Evolutionary conservation across 2,329 filamentous ascomycete genomes (phyloP), one percentile per base, ranked within the genome.

Genomic region (Talaromyces sp.): DNA sequence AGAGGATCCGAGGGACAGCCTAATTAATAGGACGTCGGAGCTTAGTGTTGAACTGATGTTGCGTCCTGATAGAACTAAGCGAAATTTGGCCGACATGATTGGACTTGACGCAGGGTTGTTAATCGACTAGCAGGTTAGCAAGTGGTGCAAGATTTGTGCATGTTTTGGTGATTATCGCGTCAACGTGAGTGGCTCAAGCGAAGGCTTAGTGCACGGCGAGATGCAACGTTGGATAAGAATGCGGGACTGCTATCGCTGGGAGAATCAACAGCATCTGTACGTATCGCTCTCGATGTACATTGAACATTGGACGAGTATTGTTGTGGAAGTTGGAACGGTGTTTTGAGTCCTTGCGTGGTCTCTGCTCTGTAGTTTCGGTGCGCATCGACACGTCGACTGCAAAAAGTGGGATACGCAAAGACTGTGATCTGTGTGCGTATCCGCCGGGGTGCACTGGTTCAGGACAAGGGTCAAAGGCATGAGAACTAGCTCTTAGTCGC

Each of bases 131-230:
- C 24, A 35, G 19, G 37, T 10, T 22, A 45, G 49, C 39, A 22
- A 2, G 5, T 35, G 27, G 41, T 56, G 24, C 35, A 43, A 62
- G 19, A 31, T 54, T 54, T 31, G 60, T 24, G 43, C 31, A 39
- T 61, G 6, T 62, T 45, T 62, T n/a, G 47, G n/a, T 37, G 39
- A 41, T 57, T 56, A 37, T 56, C 39, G 24, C 39, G 37, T 59
- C 50, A 56, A 63, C 24, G 11, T 63, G 61, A 57, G 49, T 63
- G 61, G 61, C 60, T 62, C 27, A 19, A 45, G 60, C 22, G 16
- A 50, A 62, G 3, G 45, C 9, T 31, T 31, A 31, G 27, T 31
- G 7, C 27, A 7, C 5, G 7, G 27, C 27, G 35, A 61, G 35
- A 62, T 62, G 60, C 35, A 62, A 54, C 60, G 59, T 61, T 19